Evolutionary conservation across 2,329 filamentous ascomycete genomes (phyloP), one percentile per base, ranked within the genome.

Genomic region (Orbilia ellipsospora): DNA sequence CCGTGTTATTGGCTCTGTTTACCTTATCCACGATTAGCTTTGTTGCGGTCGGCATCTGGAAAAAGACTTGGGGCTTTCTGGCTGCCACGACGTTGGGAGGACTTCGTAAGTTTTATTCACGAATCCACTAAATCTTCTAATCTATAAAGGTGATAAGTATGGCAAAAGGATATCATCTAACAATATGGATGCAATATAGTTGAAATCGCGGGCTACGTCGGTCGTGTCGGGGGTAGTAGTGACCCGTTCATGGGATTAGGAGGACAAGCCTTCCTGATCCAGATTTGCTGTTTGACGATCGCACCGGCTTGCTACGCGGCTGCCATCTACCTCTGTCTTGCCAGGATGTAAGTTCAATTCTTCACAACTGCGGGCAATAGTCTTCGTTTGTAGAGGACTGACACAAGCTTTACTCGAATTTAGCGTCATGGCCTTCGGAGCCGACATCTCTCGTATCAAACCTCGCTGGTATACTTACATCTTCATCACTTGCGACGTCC

Each of bases 281-380:
- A 90, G 80, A 86, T 89, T 44, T 85, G 87, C 79, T 87, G 86
- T 77, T 83, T 92, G 68, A 90, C 89, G 2, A 85, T 90, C 72
- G 89, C 84, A 0, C 89, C 90, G 0, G 88, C 88, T 0, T 90
- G 90, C 79, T 84, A 90, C 80, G 86, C 88, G 7, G 89, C 88
- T 0, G 87, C 85, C 0, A 85, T 91, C 48, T 91, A 91, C 79
- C 82, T 91, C 61, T 89, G 87, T 74, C 82, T 90, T 20, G 78
- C 79, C 10, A 73, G 78, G 69, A 78, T 79, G 78, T 78, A 59
- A 60, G 77, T 64, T 28, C 31, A 23, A 23, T 13, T n/a, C 44
- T n/a, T n/a, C n/a, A n/a, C 23, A 59, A 18, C 16, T 26, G 20
- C 16, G 18, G 20, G 23, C n/a, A 26, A 18, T 15, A 6, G 42